Evolutionary conservation across 768 basidiomycete species (phyloP).

Genomic region (Boletus sp.): DNA sequence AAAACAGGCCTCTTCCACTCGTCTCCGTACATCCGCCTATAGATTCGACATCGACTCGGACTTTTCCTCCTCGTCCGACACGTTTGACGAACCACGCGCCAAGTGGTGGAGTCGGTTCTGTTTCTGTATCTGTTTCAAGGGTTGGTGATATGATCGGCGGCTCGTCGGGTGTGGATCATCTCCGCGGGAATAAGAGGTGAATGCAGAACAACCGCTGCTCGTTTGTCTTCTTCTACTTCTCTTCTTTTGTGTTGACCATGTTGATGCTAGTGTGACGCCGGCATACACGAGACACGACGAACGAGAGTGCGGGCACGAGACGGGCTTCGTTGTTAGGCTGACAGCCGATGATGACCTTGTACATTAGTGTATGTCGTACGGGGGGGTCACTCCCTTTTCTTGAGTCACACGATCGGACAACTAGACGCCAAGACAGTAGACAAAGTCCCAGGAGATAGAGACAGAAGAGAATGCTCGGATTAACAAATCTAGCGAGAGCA

Average conservation of each 20-base stretch:
- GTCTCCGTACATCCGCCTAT: slow-evolving; percentile 13
- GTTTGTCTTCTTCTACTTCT: background rate
- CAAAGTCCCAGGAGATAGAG: background rate
- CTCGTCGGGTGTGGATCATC: slow-evolving; percentile 1
- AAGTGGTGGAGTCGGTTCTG: slow-evolving; percentile 22
- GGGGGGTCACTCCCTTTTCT: background rate
- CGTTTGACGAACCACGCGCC: slow-evolving; percentile 18
- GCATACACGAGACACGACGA: background rate
- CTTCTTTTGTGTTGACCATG: background rate
- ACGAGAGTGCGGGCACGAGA: background rate
- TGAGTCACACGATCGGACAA: slow-evolving; percentile 1
- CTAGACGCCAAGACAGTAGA: background rate
- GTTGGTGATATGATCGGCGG: slow-evolving; percentile 17
- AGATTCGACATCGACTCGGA: slow-evolving; percentile 23
- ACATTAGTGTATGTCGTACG: slow-evolving; percentile 4
- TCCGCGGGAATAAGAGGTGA: slow-evolving; percentile 14
- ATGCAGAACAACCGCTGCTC: no score
- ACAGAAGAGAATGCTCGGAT: background rate
- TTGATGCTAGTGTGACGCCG: background rate
- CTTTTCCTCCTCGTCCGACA: slow-evolving; percentile 25
- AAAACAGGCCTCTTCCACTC: slow-evolving; percentile 5
- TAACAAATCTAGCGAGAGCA: slow-evolving; percentile 15
- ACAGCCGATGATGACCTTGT: background rate
- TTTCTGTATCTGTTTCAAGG: slow-evolving; percentile 22
- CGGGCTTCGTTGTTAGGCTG: background rate